Conservation (phyloP, 163 green algal species). For the Scenedesmus sp. region DNA sequence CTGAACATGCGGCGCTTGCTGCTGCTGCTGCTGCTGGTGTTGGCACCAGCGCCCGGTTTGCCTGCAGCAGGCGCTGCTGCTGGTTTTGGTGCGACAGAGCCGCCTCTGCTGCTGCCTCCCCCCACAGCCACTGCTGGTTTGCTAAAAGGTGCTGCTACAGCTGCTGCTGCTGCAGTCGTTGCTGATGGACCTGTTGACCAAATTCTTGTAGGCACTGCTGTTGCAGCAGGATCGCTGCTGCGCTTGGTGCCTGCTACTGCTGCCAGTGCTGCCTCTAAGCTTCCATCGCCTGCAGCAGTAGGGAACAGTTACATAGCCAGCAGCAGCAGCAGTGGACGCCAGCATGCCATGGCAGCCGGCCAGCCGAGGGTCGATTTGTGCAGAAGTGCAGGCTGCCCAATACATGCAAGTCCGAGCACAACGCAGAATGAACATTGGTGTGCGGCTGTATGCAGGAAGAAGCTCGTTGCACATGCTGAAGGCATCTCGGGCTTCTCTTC, state of each 20-base stretch:
- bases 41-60: not conserved
- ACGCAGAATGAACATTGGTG: too few species aligned
- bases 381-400: too few species aligned
- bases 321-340: not conserved
- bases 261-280: not conserved
- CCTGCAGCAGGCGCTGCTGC: slow-evolving; percentile 11
- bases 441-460: too few species aligned
- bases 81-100: not conserved
- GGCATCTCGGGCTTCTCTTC: too few species aligned
- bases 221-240: not conserved
- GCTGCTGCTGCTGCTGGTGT: slow-evolving; percentile 26
- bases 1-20: slow-evolving; percentile 22
- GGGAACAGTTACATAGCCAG: not conserved
- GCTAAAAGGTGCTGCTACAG: not conserved
- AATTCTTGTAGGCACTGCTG: not conserved
- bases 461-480: too few species aligned
- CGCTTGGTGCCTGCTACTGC: not conserved
- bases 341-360: not conserved
- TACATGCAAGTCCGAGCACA: too few species aligned
- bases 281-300: not conserved
- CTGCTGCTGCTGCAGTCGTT: slow-evolving; percentile 16
- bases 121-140: not conserved
- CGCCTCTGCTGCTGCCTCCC: not conserved
- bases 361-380: too few species aligned
- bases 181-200: not conserved